Base-by-base conservation (phyloP, 306 rosid genomes). In the Crataegus laevigata region DNA sequence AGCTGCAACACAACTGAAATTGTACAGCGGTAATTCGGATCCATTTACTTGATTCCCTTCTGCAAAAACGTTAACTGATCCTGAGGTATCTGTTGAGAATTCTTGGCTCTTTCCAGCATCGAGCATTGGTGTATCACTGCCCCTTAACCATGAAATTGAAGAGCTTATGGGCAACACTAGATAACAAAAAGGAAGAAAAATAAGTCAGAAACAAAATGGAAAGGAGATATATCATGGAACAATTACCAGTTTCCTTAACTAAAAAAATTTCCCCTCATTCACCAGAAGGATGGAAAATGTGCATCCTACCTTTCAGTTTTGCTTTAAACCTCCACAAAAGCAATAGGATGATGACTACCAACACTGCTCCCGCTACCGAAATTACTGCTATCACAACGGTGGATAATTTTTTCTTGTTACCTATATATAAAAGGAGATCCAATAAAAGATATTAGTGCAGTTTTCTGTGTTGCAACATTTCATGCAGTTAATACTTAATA, bases 61-160 rank as follows among this genome's bases (percentile, higher is more conserved):
- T 45, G 80, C 71, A 63, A 76, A 66, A 84, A 72, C 78, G 3
- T 93, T 96, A 58, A 77, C 67, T 18, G 91, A 83, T 76, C 84
- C 98, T 11, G 98, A 85, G 65, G 86, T 59, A 22, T 89, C 96
- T 62, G 88, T 73, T 3, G 97, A 93, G 77, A 83, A 29, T 11
- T 88, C 92, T 78, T 66, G 71, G 75, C 92, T 89, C 77, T 69
- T 87, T 55, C 73, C 62, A 61, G 51, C 43, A 45, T 87, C 85
- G 43, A 55, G 71, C 17, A 72, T 64, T 14, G 86, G 84, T 22
- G 50, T 45, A 47, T 82, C 90, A 50, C 32, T 69, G 55, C 43
- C 73, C 69, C 80, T 91, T 78, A 73, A 47, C 85, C 90, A 51
- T 30, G 90, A 59, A 61, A 61, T 74, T 29, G 89, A 64, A 32